phyloP scores from a whole-genome alignment of 2,329 filamentous ascomycete genomes.

The Gliomastix tumulicola region DNA sequence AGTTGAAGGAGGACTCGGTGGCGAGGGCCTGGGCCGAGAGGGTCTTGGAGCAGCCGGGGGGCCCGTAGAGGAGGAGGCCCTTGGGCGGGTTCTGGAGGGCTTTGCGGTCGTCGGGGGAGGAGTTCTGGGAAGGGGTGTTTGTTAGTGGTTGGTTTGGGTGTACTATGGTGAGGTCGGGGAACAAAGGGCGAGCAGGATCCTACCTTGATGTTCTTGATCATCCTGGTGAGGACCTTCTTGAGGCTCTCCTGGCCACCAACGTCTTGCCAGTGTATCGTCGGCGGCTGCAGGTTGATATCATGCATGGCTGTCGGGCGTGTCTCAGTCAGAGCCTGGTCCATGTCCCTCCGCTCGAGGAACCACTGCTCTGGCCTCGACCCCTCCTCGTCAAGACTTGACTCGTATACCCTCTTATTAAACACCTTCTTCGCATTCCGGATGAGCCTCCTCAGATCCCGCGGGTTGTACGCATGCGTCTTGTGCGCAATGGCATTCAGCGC shows the following conservation, averaged over 20 bases:
- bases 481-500: conserved; percentile 58
- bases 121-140: conserved; percentile 9
- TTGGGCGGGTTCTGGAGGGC: conserved; percentile 57
- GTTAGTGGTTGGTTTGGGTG: background rate
- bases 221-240: conserved; percentile 53
- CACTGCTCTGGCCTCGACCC: conserved; percentile 10
- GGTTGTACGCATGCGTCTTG: conserved; percentile 82
- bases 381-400: conserved; percentile 13
- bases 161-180: too few species aligned
- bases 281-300: conserved; percentile 82
- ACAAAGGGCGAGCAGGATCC: background rate
- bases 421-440: conserved; percentile 28
- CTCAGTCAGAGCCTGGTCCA: conserved; percentile 57
- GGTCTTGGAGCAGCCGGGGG: conserved; percentile 92
- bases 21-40: conserved; percentile 86
- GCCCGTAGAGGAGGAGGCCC: conserved; percentile 83
- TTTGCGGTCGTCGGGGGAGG: conserved; percentile 20
- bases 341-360: conserved; percentile 38
- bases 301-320: conserved; percentile 82
- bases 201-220: conserved; percentile 34
- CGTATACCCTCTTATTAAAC: conserved; percentile 13
- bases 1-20: conserved; percentile 85
- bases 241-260: conserved; percentile 79
- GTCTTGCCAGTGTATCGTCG: conserved; percentile 77
- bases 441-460: conserved; percentile 65